Evolutionary conservation across 768 basidiomycete genomes (phyloP), one percentile per base, ranked within the genome.

Genomic region (Suillus subaureus): DNA sequence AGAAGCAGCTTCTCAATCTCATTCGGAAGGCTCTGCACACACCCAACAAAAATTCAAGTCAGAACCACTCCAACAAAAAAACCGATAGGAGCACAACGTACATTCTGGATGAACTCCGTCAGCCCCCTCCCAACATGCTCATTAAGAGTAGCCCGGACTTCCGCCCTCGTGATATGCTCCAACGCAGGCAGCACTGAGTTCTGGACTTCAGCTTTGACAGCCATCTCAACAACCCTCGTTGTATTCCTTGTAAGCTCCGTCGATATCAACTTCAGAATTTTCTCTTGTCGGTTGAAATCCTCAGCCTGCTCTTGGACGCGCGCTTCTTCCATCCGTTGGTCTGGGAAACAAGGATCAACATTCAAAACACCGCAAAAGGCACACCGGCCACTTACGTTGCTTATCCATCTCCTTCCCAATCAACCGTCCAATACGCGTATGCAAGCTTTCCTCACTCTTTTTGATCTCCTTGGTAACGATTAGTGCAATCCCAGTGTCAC

Each of bases 361-460:
- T 40, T 16, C 31, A 26, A 23, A 26, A 49, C 26, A 39, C n/a
- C 16, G 40, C 43, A 70, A 67, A 40, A 71, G 62, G 60, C 26
- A 40, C 60, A 61, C 16, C 55, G 23, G 55, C 28, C 37, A 81
- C 91, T 76, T 69, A 94, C 94, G 89, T 76, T 95, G 93, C 78
- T 90, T 94, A 72, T 95, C 94, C 84, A 96, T 89, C 77, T 96
- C 94, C 79, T 92, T 92, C 43, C 85, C 84, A 69, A 96, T 88
- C 61, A 94, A 79, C 52, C 90, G 87, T n/a, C 89, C 89, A 65
- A 96, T 88, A 56, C 89, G 87, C 45, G 76, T 87, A 68, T 92
- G 89, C 58, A 96, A 76, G 69, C 79, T 93, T 72, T 93, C 92
- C 76, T 96, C 93, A 49, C 91, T 88, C 82, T 89, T 90, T 75